Evolutionary conservation across 768 basidiomycete species (phyloP).

Genomic region (Tylopilus intermedius): DNA sequence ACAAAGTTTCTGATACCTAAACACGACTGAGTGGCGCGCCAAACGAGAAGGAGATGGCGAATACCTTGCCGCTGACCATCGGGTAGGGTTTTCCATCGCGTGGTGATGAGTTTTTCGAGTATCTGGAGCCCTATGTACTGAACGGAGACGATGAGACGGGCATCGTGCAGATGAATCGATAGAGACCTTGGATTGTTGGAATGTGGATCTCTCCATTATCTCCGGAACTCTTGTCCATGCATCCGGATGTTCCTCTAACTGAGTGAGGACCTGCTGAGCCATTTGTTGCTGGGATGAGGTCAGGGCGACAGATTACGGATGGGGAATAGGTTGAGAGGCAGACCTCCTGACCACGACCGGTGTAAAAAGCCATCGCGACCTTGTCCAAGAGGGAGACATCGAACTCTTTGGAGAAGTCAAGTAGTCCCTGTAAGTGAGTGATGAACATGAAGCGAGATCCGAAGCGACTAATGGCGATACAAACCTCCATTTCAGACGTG

Average conservation of each 20-base stretch:
- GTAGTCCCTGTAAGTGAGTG: slow-evolving; percentile 55
- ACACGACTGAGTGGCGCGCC: slow-evolving; percentile 10
- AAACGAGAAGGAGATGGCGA: slow-evolving; percentile 1
- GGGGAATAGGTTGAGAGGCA: slow-evolving; percentile 20
- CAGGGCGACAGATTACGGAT: not conserved
- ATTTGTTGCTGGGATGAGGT: slow-evolving; percentile 71
- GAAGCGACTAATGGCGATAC: slow-evolving; percentile 2
- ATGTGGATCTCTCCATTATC: slow-evolving; percentile 79
- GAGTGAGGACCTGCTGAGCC: slow-evolving; percentile 91
- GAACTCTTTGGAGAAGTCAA: slow-evolving; percentile 92
- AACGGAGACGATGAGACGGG: slow-evolving; percentile 14
- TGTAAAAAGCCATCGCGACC: slow-evolving; percentile 89
- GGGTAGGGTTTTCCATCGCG: slow-evolving; percentile 94
- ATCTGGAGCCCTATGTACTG: slow-evolving; percentile 97
- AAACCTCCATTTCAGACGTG: slow-evolving; percentile 36
- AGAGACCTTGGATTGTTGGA: slow-evolving; percentile 78
- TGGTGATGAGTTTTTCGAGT: slow-evolving; percentile 89
- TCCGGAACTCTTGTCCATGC: slow-evolving; percentile 97
- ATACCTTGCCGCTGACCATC: slow-evolving; percentile 88
- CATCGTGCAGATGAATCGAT: not conserved
- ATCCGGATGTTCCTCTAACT: slow-evolving; percentile 93
- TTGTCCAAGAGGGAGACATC: slow-evolving; percentile 91
- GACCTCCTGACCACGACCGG: slow-evolving; percentile 80
- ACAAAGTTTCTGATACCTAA: slow-evolving; percentile 95
- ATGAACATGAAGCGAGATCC: slow-evolving; percentile 7